Base-by-base conservation (phyloP, 768 basidiomycete genomes). In the Amanita polypyramis region DNA sequence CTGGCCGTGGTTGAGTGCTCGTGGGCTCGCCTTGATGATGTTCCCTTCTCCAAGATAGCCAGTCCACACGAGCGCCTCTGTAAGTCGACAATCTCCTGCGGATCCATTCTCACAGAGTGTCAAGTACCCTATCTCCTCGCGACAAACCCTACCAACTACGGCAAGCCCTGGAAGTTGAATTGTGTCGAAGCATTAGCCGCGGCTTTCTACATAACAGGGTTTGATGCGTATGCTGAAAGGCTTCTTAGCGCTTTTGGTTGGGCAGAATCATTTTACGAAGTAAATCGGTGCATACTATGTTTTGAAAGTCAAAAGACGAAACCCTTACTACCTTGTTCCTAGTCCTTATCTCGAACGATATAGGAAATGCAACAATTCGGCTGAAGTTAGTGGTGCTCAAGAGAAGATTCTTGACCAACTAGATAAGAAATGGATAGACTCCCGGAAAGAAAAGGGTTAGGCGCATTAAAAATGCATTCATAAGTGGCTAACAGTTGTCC, bases 1-100 rank as follows among this genome's bases (percentile, higher is more conserved):
- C 66, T 97, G 4, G 96, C 95, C 0, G 96, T 99, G n/a, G 90
- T 99, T 2, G 96, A 99, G 61, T 98, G 95, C 62, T 95, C 91
- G 3, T 99, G 96, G 96, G 95, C 96, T 1, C 77, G 93, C 17
- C 65, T 98, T 6, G 90, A 90, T 39, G 96, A 98, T 49, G 83
- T 99, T 6, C 96, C 96, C 1, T 99, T 96, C 60, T 70, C 74
- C 43, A 98, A 97, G 67, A 95, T 98, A 53, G 75, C 85, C 4
- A 91, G 89, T 54, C 92, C 95, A 0, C 76, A 98, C 55, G 96
- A 99, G 69, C 76, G 96, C 7, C 60, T 98, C 37, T 59, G 94
- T 96, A 57, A 52, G 90, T 36, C 43, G 10, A 17, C 37, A 11
- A 40, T 35, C 3, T 37, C n/a, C 14, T 6, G 21, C 6, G 29